Percentiles rank a stretch among this genome's conserved stretches.
Evolutionary conservation across 345 rosid species (phyloP).

Genomic region (Excoecaria agallocha): DNA sequence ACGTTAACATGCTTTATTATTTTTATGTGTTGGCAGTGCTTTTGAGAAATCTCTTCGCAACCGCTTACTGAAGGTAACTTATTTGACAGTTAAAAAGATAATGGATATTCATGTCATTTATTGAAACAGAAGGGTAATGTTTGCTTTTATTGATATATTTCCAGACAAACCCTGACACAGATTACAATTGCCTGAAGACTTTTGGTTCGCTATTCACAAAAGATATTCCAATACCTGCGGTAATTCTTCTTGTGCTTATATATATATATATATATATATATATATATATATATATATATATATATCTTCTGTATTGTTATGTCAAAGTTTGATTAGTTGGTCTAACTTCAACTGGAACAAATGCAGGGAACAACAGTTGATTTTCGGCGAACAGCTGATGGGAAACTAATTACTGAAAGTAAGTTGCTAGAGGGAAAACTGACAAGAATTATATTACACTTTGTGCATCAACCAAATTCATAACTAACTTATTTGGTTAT

Average conservation of each 20-base stretch:
- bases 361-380: conserved; percentile 86
- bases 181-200: conserved; percentile 61
- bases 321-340: background rate
- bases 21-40: conserved; percentile 53
- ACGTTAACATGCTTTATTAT: conserved; percentile 9
- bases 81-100: background rate
- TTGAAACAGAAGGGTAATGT: conserved; percentile 16
- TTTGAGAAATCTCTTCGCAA: conserved; percentile 84
- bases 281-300: too few species aligned
- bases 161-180: conserved; percentile 85
- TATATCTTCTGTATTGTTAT: background rate
- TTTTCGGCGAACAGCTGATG: conserved; percentile 73
- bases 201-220: conserved; percentile 69
- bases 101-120: background rate
- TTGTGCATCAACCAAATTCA: background rate
- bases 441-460: background rate
- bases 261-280: too few species aligned
- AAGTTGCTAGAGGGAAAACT: conserved; percentile 24
- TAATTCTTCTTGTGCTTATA: conserved; percentile 31
- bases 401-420: conserved; percentile 85
- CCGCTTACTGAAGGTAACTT: conserved; percentile 70
- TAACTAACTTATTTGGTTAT: background rate
- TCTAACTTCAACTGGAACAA: conserved; percentile 17
- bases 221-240: conserved; percentile 74
- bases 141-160: conserved; percentile 16